Evolutionary conservation across 441 rosid genomes (phyloP).

Genomic region (Arabidopsis hybrid): DNA sequence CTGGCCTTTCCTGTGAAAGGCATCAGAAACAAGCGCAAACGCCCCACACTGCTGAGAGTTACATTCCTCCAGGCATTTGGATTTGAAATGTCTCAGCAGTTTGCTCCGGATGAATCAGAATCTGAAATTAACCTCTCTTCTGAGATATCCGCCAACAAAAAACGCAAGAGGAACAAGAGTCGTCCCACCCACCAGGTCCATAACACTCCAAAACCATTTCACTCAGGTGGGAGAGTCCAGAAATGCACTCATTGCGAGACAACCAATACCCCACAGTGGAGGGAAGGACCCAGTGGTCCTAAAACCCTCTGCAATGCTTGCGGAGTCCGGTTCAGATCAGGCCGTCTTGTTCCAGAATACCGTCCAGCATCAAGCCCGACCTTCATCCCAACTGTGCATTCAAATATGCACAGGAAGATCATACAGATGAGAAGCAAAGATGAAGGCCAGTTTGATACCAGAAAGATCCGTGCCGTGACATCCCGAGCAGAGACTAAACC

Average conservation of each 20-base stretch:
- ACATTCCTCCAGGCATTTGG: slow-evolving; percentile 46
- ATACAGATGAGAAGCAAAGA: slow-evolving; percentile 80
- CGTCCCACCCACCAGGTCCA: slow-evolving; percentile 37
- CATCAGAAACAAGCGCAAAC: slow-evolving; percentile 75
- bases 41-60: slow-evolving; percentile 44
- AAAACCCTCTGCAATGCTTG: slow-evolving; percentile 96
- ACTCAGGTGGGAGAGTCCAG: slow-evolving; percentile 37
- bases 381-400: slow-evolving; percentile 70
- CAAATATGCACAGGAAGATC: slow-evolving; percentile 86
- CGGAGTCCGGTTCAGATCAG: slow-evolving; percentile 90
- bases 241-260: slow-evolving; percentile 85
- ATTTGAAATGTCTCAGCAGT: slow-evolving; percentile 37
- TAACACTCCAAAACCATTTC: slow-evolving; percentile 40
- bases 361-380: slow-evolving; percentile 96
- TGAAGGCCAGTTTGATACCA: slow-evolving; percentile 18
- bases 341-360: slow-evolving; percentile 90
- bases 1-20: slow-evolving; percentile 63
- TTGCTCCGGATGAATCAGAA: slow-evolving; percentile 50
- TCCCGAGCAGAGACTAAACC: slow-evolving; percentile 38
- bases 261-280: slow-evolving; percentile 93
- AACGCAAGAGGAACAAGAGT: slow-evolving; percentile 49
- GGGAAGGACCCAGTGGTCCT: slow-evolving; percentile 92
- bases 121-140: slow-evolving; percentile 45
- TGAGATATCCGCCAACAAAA: slow-evolving; percentile 51
- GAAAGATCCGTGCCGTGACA: slow-evolving; percentile 22